Conservation (phyloP, 2,329 filamentous ascomycete species). For the Verticillium dahliae region DNA sequence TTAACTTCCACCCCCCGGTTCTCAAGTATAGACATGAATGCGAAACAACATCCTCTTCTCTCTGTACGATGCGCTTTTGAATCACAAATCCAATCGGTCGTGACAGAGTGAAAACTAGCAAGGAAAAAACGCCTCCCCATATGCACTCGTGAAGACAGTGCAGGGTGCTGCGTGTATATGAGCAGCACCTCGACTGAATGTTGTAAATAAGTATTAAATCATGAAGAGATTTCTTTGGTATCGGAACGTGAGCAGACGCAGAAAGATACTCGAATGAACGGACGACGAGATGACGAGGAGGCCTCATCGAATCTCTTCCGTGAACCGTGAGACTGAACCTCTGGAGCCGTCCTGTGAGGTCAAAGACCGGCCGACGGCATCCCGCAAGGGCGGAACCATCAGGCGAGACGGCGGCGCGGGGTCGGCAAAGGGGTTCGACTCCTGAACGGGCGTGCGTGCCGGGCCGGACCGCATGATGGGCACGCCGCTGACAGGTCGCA, state of each 20-base stretch:
- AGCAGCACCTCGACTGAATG: neutral
- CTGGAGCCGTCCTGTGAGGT: constrained; percentile 22
- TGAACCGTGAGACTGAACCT: constrained; percentile 31
- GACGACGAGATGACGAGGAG: neutral
- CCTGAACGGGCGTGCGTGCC: constrained; percentile 53
- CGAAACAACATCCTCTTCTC: neutral
- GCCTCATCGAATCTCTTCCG: constrained; percentile 24
- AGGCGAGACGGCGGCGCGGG: constrained; percentile 18
- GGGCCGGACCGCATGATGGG: constrained; percentile 60
- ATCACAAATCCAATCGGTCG: neutral
- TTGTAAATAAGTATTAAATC: constrained; percentile 1
- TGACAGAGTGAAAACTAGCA: neutral
- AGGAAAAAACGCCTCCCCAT: neutral
- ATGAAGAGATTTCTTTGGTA: neutral
- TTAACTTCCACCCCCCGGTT: neutral
- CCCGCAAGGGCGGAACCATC: constrained; percentile 17
- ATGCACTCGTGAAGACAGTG: constrained; percentile 1
- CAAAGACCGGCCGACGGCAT: constrained; percentile 31
- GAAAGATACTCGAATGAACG: neutral
- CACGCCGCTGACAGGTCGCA: constrained; percentile 54
- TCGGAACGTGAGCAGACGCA: neutral
- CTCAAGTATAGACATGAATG: neutral
- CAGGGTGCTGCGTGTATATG: neutral
- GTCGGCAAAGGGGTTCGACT: constrained; percentile 41
- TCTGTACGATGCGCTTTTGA: neutral